These are phyloP conservation scores for Alliaria petiolata DNA, from an alignment of 345 rosid species.

Conservation along the genomic window DNA sequence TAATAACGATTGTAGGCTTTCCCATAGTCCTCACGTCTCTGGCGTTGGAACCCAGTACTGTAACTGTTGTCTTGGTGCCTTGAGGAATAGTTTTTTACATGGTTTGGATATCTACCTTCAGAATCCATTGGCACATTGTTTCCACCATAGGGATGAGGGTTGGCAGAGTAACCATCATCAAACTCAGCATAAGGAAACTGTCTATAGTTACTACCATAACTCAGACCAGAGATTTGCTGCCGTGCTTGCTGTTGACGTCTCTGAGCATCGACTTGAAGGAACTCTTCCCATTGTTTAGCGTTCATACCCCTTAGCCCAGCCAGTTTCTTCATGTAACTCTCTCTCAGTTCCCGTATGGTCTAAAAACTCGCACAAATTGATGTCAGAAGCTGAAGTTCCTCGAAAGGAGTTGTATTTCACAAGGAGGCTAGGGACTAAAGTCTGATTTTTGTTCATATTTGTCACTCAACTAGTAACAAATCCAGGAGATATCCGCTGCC, in stretches of 20 bases:
- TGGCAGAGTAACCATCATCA: constrained; percentile 51
- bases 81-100: constrained; percentile 60
- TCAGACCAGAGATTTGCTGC: constrained; percentile 48
- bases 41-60: constrained; percentile 60
- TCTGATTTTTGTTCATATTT: not conserved
- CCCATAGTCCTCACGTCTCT: constrained; percentile 78
- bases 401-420: constrained; percentile 12
- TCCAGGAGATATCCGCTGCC: not conserved
- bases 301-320: constrained; percentile 57
- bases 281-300: constrained; percentile 80
- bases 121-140: constrained; percentile 51
- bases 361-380: constrained; percentile 43
- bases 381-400: constrained; percentile 39
- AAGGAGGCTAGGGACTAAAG: not conserved
- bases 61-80: constrained; percentile 61
- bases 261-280: constrained; percentile 74
- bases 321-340: constrained; percentile 74
- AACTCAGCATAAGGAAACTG: constrained; percentile 63
- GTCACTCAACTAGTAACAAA: not conserved
- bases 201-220: constrained; percentile 64
- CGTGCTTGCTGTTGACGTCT: constrained; percentile 68
- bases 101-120: constrained; percentile 58
- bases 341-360: constrained; percentile 89
- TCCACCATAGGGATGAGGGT: constrained; percentile 55
- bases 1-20: constrained; percentile 78